Percentiles rank a stretch among this genome's conserved stretches.
phyloP scores from a whole-genome alignment of 75 land plant genomes.

The Isoetes taiwanensis region DNA sequence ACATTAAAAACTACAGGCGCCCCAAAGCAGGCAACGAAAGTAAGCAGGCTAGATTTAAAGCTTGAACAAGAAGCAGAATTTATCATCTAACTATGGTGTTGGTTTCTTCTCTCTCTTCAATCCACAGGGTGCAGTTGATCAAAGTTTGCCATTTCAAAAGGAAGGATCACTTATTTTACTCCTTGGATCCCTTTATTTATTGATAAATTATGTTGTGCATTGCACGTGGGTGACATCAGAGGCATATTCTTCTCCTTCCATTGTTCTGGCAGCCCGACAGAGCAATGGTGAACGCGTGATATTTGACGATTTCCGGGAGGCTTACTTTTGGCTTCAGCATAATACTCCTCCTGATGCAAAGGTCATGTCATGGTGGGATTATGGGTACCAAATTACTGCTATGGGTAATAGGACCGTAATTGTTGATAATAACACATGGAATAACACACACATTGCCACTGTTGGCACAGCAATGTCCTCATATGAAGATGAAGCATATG shows the following conservation, averaged over 20 bases:
- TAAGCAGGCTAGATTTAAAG: constrained; percentile 4
- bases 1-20: constrained; percentile 39
- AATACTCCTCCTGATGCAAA: constrained; percentile 98
- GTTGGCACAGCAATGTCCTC: constrained; percentile 99
- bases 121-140: constrained; percentile 56
- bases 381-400: constrained; percentile 98
- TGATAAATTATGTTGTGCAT: constrained; percentile 72
- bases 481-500: constrained; percentile 97
- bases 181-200: constrained; percentile 71
- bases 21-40: constrained; percentile 65
- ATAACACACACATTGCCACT: constrained; percentile 98
- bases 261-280: constrained; percentile 94
- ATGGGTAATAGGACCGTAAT: constrained; percentile 99
- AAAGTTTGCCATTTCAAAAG: constrained; percentile 69
- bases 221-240: constrained; percentile 99
- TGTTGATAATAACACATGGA: constrained; percentile 99
- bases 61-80: not conserved
- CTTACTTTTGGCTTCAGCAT: constrained; percentile 93
- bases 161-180: constrained; percentile 66
- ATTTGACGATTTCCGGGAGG: constrained; percentile 98
- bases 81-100: not conserved
- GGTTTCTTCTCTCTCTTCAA: not conserved
- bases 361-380: constrained; percentile 99
- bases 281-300: constrained; percentile 92
- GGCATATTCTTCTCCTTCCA: constrained; percentile 99